These are phyloP conservation scores for Candida namnaoensis DNA, from an alignment of 805 yeast species.

Conservation along the genomic window DNA sequence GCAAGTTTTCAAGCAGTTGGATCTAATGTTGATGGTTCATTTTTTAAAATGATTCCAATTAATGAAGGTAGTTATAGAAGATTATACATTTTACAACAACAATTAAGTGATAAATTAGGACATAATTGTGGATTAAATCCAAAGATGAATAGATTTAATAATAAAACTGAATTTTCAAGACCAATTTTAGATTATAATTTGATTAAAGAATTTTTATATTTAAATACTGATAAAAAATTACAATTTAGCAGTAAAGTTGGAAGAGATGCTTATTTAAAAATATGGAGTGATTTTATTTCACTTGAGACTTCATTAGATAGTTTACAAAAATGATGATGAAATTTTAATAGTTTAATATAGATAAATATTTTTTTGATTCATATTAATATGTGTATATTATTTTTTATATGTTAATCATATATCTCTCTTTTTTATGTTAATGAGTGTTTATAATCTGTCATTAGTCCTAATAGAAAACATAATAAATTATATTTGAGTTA, in stretches of 20 bases:
- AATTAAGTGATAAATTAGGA: slow-evolving; percentile 66
- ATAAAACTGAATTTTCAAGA: slow-evolving; percentile 33
- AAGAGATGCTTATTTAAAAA: slow-evolving; percentile 45
- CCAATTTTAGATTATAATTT: slow-evolving; percentile 61
- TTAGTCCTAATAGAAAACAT: slow-evolving; percentile 13
- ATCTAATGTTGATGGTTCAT: slow-evolving; percentile 70
- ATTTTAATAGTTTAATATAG: no score
- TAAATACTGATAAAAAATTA: slow-evolving; percentile 50
- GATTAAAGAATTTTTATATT: slow-evolving; percentile 39
- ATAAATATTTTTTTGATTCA: no score
- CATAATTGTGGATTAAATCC: slow-evolving; percentile 81
- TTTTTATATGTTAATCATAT: no score
- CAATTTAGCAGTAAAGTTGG: slow-evolving; percentile 50
- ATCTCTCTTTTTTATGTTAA: no score
- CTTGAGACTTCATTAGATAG: slow-evolving; percentile 34
- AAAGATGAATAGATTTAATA: slow-evolving; percentile 28
- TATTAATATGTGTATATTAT: no score
- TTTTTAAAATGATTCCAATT: slow-evolving; percentile 67
- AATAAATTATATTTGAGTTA: no score
- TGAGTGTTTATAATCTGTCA: background rate
- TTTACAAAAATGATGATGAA: background rate
- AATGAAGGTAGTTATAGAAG: slow-evolving; percentile 71
- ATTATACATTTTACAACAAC: slow-evolving; percentile 81
- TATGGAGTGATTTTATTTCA: slow-evolving; percentile 61
- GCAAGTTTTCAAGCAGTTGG: slow-evolving; percentile 56